phyloP scores from a whole-genome alignment of 305 asterid genomes.

The Ajuga reptans region DNA sequence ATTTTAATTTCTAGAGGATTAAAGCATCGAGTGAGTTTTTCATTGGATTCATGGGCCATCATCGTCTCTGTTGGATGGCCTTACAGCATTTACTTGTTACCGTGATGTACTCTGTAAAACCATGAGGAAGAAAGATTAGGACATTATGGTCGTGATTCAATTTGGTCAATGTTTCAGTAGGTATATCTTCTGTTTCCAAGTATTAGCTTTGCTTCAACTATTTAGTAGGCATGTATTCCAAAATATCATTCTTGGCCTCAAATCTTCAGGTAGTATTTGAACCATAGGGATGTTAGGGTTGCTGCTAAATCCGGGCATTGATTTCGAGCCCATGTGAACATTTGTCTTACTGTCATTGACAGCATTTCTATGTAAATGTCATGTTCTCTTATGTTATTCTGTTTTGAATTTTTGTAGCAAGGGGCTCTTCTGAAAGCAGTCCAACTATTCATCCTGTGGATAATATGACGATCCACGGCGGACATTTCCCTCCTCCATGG shows the following conservation, averaged over 20 bases:
- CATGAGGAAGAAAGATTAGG: neutral
- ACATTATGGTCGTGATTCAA: neutral
- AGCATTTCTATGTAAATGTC: neutral
- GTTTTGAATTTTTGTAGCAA: slow-evolving; percentile 32
- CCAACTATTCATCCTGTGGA: slow-evolving; percentile 42
- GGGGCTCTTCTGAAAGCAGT: slow-evolving; percentile 46
- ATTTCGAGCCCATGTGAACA: neutral
- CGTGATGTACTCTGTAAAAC: neutral
- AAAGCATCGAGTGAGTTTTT: neutral
- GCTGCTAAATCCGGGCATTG: neutral
- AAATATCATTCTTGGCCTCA: neutral
- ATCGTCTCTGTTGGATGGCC: neutral
- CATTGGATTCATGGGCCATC: neutral
- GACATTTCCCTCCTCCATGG: slow-evolving; percentile 47
- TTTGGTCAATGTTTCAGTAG: neutral
- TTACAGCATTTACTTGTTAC: neutral
- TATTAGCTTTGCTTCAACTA: neutral
- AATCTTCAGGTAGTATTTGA: neutral
- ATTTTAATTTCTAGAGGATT: neutral
- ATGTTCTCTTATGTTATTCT: neutral
- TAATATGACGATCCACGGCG: slow-evolving; percentile 35
- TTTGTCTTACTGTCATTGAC: neutral
- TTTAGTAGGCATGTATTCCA: neutral
- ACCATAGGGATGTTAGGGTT: neutral
- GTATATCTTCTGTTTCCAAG: neutral